These are phyloP conservation scores for Tetrahymena borealis DNA, from an alignment of 73 alveolate genomes.

Conservation along the genomic window DNA sequence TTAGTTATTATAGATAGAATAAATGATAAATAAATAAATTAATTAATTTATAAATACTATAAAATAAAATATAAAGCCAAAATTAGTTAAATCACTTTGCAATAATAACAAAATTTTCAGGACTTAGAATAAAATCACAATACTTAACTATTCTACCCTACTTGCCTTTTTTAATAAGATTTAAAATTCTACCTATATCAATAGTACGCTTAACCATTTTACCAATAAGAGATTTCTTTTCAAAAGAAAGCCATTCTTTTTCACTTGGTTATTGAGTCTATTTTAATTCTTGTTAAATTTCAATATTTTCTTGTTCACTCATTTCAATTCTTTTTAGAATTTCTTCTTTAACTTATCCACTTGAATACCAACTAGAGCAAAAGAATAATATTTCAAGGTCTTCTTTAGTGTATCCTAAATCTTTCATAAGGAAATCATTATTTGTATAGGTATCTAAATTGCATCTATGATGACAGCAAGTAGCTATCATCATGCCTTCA, in stretches of 20 bases:
- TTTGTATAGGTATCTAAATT: conserved; percentile 59
- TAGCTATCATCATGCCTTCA: conserved; percentile 85
- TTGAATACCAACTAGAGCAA: conserved; percentile 38
- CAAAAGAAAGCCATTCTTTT: conserved; percentile 11
- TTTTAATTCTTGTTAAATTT: not conserved
- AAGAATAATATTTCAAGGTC: conserved; percentile 6
- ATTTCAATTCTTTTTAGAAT: not conserved
- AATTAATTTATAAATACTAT: too few species aligned
- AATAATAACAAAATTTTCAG: conserved; percentile 17
- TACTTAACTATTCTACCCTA: conserved; percentile 5
- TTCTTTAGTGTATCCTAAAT: not conserved
- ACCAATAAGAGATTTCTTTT: conserved; percentile 14
- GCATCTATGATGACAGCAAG: conserved; percentile 96
- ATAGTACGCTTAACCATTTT: conserved; percentile 30
- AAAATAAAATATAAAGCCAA: too few species aligned
- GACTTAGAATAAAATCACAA: conserved; percentile 15
- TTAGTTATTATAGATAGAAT: too few species aligned
- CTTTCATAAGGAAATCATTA: not conserved
- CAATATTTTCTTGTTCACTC: not conserved
- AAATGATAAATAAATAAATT: too few species aligned
- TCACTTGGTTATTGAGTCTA: not conserved
- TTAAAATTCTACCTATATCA: conserved; percentile 43
- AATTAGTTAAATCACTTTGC: not conserved
- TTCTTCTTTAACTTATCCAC: conserved; percentile 23
- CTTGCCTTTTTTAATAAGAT: not conserved